Percentiles rank a stretch among this genome's conserved stretches.
These are phyloP conservation scores for Sanghuangporus baumii DNA, from an alignment of 1,284 basidiomycete genomes.

Conservation along the genomic window DNA sequence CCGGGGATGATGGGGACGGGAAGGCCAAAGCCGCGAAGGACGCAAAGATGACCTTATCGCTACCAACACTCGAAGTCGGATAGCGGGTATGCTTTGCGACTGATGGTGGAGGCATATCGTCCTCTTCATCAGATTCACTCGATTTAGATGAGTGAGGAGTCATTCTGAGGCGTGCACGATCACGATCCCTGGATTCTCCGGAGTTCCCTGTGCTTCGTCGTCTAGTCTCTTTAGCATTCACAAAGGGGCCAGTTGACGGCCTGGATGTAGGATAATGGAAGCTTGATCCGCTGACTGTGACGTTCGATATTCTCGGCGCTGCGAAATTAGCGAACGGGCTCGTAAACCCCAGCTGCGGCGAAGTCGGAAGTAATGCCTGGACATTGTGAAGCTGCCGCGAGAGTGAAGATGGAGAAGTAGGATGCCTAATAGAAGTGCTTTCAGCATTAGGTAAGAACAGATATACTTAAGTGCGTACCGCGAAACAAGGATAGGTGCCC, in stretches of 20 bases:
- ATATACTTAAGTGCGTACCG: not conserved
- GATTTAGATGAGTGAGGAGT: conserved; percentile 12
- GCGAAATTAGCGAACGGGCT: conserved; percentile 15
- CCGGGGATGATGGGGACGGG: conserved; percentile 1
- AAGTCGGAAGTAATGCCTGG: conserved; percentile 14
- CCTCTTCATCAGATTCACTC: conserved; percentile 15
- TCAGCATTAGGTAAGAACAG: not conserved
- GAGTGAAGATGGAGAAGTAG: conserved; percentile 14
- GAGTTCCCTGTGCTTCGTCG: conserved; percentile 16
- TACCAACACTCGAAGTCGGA: conserved; percentile 6
- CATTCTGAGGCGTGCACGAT: conserved; percentile 16
- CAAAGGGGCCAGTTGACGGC: conserved; percentile 9
- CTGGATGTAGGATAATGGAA: conserved; percentile 11
- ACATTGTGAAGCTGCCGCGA: conserved; percentile 18
- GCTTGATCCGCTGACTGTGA: conserved; percentile 17
- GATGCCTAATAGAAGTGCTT: not conserved
- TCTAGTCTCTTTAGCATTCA: conserved; percentile 16
- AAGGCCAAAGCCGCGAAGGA: conserved; percentile 8
- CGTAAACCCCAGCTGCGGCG: conserved; percentile 15
- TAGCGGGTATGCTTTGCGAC: conserved; percentile 5
- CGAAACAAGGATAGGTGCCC: conserved; percentile 16
- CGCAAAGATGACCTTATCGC: conserved; percentile 16
- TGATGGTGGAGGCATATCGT: conserved; percentile 3
- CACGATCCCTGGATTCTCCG: conserved; percentile 10
- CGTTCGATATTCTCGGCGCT: conserved; percentile 17